Evolutionary conservation across 2,329 filamentous ascomycete species (phyloP).

Genomic region (Ophiocordyceps camponoti-leonardi): DNA sequence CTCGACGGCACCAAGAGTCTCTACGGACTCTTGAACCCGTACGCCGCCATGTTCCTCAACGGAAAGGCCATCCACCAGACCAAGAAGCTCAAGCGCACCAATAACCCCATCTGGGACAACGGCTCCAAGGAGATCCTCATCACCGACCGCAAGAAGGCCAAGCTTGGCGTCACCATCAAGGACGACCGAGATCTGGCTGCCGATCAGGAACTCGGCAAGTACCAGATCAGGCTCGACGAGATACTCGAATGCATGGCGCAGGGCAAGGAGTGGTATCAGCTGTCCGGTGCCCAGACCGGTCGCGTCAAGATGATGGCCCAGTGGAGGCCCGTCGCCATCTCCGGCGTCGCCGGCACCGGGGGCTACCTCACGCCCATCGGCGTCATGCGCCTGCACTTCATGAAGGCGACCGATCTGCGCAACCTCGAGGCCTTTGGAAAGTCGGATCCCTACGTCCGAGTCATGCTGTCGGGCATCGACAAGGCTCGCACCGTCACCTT

Average conservation of each 20-base stretch:
- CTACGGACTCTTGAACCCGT: constrained; percentile 80
- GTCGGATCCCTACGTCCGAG: constrained; percentile 84
- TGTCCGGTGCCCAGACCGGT: constrained; percentile 64
- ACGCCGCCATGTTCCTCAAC: constrained; percentile 75
- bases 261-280: constrained; percentile 91
- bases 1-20: constrained; percentile 84
- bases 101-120: constrained; percentile 92
- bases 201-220: constrained; percentile 76
- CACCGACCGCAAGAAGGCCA: constrained; percentile 80
- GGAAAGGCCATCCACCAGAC: constrained; percentile 80
- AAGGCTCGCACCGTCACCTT: constrained; percentile 89
- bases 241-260: constrained; percentile 82
- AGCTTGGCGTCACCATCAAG: constrained; percentile 83
- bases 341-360: constrained; percentile 62
- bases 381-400: constrained; percentile 87
- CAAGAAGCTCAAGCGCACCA: constrained; percentile 88
- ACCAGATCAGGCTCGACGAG: constrained; percentile 90
- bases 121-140: constrained; percentile 88
- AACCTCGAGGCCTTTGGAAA: constrained; percentile 94
- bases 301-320: constrained; percentile 81
- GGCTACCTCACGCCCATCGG: constrained; percentile 90
- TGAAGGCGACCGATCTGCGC: constrained; percentile 63
- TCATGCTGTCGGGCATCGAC: constrained; percentile 77
- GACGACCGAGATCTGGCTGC: constrained; percentile 75
- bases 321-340: constrained; percentile 87